phyloP scores from a whole-genome alignment of 139 green algal genomes.

The Yamagishiella unicocca region DNA sequence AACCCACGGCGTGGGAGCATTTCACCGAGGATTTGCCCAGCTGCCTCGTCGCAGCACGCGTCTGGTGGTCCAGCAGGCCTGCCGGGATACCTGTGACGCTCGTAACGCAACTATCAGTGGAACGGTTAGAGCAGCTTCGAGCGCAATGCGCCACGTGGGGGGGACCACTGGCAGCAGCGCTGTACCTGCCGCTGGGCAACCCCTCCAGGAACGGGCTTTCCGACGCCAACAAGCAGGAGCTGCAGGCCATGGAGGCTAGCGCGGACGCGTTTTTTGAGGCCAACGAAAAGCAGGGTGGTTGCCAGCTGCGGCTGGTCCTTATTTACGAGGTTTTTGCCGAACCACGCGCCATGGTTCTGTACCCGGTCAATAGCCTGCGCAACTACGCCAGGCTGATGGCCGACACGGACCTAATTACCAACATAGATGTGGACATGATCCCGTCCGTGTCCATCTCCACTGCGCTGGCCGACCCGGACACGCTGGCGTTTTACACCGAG shows the following conservation, averaged over 20 bases:
- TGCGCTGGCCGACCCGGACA: background rate
- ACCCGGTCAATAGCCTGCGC: constrained; percentile 49
- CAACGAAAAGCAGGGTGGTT: background rate
- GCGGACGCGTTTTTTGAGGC: background rate
- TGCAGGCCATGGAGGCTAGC: background rate
- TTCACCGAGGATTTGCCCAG: constrained; percentile 46
- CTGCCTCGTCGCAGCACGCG: constrained; percentile 14
- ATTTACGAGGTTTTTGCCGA: constrained; percentile 48
- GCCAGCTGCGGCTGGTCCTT: constrained; percentile 45
- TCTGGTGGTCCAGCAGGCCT: constrained; percentile 44
- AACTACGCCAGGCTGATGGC: constrained; percentile 60
- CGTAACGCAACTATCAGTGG: constrained; percentile 53
- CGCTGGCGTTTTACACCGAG: background rate
- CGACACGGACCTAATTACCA: constrained; percentile 58
- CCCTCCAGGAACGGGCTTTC: background rate
- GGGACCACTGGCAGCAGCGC: constrained; percentile 50
- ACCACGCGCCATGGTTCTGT: background rate
- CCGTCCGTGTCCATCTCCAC: constrained; percentile 31
- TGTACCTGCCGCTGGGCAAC: constrained; percentile 44
- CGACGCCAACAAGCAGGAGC: background rate
- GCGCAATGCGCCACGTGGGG: constrained; percentile 55
- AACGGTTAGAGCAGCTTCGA: constrained; percentile 42
- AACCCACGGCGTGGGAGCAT: constrained; percentile 49
- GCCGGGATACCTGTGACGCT: constrained; percentile 50
- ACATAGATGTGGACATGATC: constrained; percentile 67